Evolutionary conservation across 148 eudicot genomes (phyloP).

Genomic region (Nepenthes gracilis): DNA sequence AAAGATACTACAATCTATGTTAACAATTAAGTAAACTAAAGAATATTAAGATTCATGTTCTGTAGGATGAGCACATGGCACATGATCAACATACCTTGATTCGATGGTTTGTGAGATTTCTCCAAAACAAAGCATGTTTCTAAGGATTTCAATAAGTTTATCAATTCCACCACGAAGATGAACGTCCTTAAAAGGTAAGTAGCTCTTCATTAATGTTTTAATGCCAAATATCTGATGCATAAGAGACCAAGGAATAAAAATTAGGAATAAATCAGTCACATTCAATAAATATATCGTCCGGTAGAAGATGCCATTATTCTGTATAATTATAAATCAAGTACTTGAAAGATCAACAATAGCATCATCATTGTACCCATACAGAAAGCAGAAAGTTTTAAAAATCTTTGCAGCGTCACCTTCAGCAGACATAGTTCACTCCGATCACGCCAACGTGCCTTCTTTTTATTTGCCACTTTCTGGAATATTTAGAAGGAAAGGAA

Average conservation of each 20-base stretch:
- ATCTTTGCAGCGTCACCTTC: conserved; percentile 37
- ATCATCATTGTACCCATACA: background rate
- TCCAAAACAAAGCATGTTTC: conserved; percentile 61
- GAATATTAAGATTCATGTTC: no score
- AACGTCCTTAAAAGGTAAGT: conserved; percentile 88
- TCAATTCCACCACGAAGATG: conserved; percentile 91
- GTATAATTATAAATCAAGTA: background rate
- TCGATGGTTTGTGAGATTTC: conserved; percentile 60
- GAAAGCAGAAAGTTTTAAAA: background rate
- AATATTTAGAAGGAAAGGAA: conserved; percentile 11
- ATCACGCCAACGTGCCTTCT: conserved; percentile 71
- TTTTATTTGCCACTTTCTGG: conserved; percentile 47
- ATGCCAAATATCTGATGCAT: conserved; percentile 69
- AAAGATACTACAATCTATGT: no score
- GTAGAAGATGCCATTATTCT: background rate
- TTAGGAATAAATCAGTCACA: background rate
- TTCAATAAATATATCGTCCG: background rate
- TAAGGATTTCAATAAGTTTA: conserved; percentile 52
- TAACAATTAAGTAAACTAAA: no score
- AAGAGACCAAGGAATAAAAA: background rate
- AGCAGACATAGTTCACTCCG: conserved; percentile 72
- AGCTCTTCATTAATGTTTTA: conserved; percentile 90
- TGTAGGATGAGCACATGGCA: background rate
- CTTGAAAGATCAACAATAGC: background rate
- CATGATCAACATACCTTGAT: conserved; percentile 50